Base-by-base conservation (phyloP, 2,329 filamentous ascomycete genomes). In the Phialophora macrospora region DNA sequence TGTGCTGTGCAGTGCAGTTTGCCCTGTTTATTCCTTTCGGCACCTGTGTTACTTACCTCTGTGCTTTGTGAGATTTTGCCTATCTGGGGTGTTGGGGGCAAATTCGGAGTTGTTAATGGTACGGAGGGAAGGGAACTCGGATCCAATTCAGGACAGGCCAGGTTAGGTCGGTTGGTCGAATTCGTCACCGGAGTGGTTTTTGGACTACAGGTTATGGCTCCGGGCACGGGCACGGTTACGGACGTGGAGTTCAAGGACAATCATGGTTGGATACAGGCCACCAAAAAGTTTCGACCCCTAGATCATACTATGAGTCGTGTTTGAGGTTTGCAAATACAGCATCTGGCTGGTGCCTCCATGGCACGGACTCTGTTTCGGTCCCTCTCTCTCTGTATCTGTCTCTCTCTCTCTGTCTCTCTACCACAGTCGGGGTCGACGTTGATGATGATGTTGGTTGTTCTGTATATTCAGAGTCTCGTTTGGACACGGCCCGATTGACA, bases 31-130 rank as follows among this genome's bases (percentile, higher is more conserved):
- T 59, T 58, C n/a, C 38, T 46, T 59, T 59, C 56, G 56, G 56
- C n/a, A 59, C 41, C 2, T 59, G 56, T 59, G 41, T 59, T 48
- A 49, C 17, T 22, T 59, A n/a, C 14, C 38, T 59, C 8, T 59
- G 28, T 11, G 11, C 20, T 34, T 48, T 49, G 24, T n/a, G 4
- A 20, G 56, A 44, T 30, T 9, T 12, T 32, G 44, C 28, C 9
- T 48, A n/a, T 22, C 26, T 7, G 30, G 17, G 14, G 5, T 7
- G 4, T 6, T 44, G 38, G 38, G 17, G 17, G 14, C 38, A 44
- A n/a, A 44, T n/a, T n/a, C 8, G 22, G 55, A 34, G 46, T 46
- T 12, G 26, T 24, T 34, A 26, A 44, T 44, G 44, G 22, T 59
- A 38, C 48, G 26, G 9, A 26, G 7, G 38, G 17, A 44, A 44